A percentile compares a stretch with the other conserved stretches of the same genome.
Evolutionary conservation across 2,329 filamentous ascomycete species (phyloP).

Genomic region (Ophiostoma sp.): DNA sequence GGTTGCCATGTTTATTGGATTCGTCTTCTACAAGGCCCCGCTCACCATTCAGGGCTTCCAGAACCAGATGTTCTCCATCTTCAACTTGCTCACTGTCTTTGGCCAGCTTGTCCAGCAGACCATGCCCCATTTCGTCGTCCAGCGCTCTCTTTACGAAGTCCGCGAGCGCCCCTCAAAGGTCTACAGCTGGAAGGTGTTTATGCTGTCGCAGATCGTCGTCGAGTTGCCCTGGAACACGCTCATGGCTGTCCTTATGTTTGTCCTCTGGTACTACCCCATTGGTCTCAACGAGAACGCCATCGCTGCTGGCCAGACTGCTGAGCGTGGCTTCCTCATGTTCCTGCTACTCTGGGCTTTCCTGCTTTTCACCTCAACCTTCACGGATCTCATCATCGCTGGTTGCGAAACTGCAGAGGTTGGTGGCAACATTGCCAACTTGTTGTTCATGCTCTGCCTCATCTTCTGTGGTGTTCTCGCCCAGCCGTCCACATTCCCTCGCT

Average conservation of each 20-base stretch:
- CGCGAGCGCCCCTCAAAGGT: constrained; percentile 79
- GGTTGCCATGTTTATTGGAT: constrained; percentile 70
- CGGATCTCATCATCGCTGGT: constrained; percentile 66
- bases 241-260: constrained; percentile 60
- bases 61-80: constrained; percentile 81
- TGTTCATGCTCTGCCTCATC: constrained; percentile 53
- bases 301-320: constrained; percentile 52
- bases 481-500: constrained; percentile 55
- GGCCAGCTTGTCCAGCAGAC: constrained; percentile 72
- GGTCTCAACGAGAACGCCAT: constrained; percentile 67
- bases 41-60: constrained; percentile 72
- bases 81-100: constrained; percentile 78
- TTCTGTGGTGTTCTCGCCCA: constrained; percentile 60
- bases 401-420: constrained; percentile 65
- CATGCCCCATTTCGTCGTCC: constrained; percentile 81
- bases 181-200: constrained; percentile 80
- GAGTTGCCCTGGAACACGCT: constrained; percentile 81
- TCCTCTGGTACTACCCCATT: constrained; percentile 80
- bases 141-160: constrained; percentile 76
- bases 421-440: constrained; percentile 54
- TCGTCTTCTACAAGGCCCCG: constrained; percentile 68
- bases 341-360: constrained; percentile 73
- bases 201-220: constrained; percentile 75
- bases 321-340: constrained; percentile 75
- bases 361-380: constrained; percentile 66